Conservation (phyloP, 495 filamentous ascomycete genomes). For the Lasiosphaeris hirsuta region DNA sequence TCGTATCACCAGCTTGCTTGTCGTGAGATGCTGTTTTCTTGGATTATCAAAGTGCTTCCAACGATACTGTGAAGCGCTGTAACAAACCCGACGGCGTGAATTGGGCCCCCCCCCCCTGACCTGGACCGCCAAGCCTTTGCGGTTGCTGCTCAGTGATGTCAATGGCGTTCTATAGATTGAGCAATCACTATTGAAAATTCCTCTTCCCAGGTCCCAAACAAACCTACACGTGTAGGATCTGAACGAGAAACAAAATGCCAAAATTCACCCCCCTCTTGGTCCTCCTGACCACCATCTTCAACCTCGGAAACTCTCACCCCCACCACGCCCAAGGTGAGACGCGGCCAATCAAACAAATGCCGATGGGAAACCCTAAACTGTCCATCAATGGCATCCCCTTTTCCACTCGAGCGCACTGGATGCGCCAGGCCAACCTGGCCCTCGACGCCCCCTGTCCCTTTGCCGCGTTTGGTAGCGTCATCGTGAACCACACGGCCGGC, state of each 20-base stretch:
- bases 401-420: slow-evolving; percentile 44
- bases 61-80: no score
- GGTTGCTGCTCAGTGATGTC: neutral
- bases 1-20: no score
- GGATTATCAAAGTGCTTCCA: no score
- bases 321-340: slow-evolving; percentile 8
- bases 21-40: no score
- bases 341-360: slow-evolving; percentile 4
- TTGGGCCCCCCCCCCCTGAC: no score
- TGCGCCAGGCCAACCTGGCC: slow-evolving; percentile 46
- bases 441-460: slow-evolving; percentile 49
- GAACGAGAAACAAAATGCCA: neutral
- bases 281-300: neutral
- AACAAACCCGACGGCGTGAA: no score
- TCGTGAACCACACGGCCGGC: slow-evolving; percentile 54
- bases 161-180: neutral
- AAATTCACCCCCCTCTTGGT: neutral
- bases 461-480: slow-evolving; percentile 49
- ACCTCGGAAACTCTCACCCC: slow-evolving; percentile 13
- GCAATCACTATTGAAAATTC: neutral
- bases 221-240: no score
- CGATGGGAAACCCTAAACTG: slow-evolving; percentile 21
- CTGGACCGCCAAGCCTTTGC: no score
- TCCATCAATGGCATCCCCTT: slow-evolving; percentile 33
- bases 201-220: no score